Evolutionary conservation across 371 early-diverging fungal genomes (phyloP).

Genomic region (Fennellomyces sp.): DNA sequence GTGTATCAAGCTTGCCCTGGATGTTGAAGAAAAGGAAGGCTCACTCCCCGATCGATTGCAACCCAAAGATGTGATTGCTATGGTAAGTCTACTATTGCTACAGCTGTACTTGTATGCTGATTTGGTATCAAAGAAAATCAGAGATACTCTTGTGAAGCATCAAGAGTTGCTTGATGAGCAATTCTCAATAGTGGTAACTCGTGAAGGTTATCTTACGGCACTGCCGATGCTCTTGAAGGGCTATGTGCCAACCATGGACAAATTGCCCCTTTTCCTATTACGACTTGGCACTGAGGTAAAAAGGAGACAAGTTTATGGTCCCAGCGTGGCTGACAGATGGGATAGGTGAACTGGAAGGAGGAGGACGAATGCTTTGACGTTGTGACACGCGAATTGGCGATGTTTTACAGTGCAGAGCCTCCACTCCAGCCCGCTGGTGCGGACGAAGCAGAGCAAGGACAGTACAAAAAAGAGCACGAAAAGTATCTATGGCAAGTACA

Average conservation of each 20-base stretch:
- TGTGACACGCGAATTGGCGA: slow-evolving; percentile 72
- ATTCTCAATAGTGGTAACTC: slow-evolving; percentile 74
- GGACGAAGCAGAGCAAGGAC: slow-evolving; percentile 9
- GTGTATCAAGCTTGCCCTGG: slow-evolving; percentile 66
- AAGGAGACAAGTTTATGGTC: too few species aligned
- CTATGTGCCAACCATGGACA: slow-evolving; percentile 80
- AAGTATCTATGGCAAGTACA: slow-evolving; percentile 66
- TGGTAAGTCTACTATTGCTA: slow-evolving; percentile 36
- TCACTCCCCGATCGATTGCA: slow-evolving; percentile 50
- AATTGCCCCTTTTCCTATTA: slow-evolving; percentile 82
- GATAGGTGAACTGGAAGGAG: slow-evolving; percentile 81
- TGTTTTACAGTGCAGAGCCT: slow-evolving; percentile 81
- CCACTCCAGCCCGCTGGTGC: slow-evolving; percentile 29
- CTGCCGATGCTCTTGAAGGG: slow-evolving; percentile 81
- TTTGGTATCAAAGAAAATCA: slow-evolving; percentile 46
- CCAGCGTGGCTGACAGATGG: too few species aligned
- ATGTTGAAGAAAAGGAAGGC: slow-evolving; percentile 50
- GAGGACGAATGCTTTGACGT: slow-evolving; percentile 83
- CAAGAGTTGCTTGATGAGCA: slow-evolving; percentile 87
- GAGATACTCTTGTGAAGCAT: slow-evolving; percentile 53
- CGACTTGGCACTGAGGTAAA: slow-evolving; percentile 76
- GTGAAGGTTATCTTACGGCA: slow-evolving; percentile 60
- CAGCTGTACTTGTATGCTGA: background rate
- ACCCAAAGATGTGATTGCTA: slow-evolving; percentile 55
- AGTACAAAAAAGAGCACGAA: slow-evolving; percentile 24